A percentile compares a stretch with the other conserved stretches of the same genome.
These are phyloP conservation scores for Skeletonema potamos DNA, from an alignment of 108 stramenopile species.

Conservation along the genomic window DNA sequence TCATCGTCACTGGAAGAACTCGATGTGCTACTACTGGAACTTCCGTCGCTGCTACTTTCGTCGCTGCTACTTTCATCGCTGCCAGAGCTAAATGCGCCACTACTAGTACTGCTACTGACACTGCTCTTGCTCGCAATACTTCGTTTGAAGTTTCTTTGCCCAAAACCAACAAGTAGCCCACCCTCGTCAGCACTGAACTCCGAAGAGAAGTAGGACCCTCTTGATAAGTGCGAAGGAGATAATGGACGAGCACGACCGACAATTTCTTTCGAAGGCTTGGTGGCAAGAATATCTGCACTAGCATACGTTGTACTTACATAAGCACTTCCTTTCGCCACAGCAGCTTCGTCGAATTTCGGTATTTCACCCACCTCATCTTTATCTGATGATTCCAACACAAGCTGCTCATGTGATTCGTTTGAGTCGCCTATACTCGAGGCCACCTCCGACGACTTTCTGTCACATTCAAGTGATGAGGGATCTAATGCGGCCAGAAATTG, in stretches of 20 bases:
- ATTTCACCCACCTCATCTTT: neutral
- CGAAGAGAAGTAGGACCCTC: slow-evolving; percentile 20
- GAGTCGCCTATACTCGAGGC: neutral
- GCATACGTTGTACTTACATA: neutral
- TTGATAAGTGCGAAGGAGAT: neutral
- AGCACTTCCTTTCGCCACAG: neutral
- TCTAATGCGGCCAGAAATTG: neutral
- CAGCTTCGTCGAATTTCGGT: neutral
- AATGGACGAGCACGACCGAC: neutral
- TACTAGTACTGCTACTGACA: slow-evolving; percentile 18
- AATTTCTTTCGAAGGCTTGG: neutral
- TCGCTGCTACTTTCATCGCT: slow-evolving; percentile 9
- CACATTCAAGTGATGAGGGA: neutral
- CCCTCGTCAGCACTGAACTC: slow-evolving; percentile 30
- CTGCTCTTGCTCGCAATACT: slow-evolving; percentile 15
- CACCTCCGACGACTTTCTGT: neutral
- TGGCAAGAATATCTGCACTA: neutral
- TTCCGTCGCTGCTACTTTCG: slow-evolving; percentile 7
- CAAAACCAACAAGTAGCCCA: slow-evolving; percentile 47
- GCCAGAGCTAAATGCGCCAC: neutral
- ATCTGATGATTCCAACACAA: neutral
- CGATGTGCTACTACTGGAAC: slow-evolving; percentile 10
- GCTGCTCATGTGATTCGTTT: neutral
- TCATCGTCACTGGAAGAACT: slow-evolving; percentile 7
- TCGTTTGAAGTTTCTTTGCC: slow-evolving; percentile 21